Evolutionary conservation across 495 filamentous ascomycete genomes (phyloP).

Genomic region (Pyrenopolyporus hunteri): DNA sequence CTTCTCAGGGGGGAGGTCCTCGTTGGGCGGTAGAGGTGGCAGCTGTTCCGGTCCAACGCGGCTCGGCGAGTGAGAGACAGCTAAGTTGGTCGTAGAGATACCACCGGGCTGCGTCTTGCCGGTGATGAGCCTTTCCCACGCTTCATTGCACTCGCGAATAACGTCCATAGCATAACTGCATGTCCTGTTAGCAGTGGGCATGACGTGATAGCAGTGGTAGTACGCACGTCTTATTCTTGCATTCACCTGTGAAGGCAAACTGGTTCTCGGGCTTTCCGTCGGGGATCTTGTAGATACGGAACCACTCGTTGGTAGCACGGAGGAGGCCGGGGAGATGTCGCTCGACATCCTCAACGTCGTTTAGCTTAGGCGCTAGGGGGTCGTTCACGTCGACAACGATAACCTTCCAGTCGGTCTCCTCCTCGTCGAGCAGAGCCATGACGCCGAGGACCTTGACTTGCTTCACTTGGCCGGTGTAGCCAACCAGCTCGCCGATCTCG

Average conservation of each 20-base stretch:
- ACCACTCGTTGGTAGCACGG: conserved; percentile 99
- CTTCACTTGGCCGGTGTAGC: conserved; percentile 94
- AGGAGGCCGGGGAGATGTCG: conserved; percentile 96
- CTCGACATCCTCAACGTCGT: conserved; percentile 99
- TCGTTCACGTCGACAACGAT: conserved; percentile 99
- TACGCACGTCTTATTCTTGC: conserved; percentile 96
- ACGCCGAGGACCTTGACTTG: conserved; percentile 99
- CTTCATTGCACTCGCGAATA: conserved; percentile 92
- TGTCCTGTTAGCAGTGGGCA: conserved; percentile 33
- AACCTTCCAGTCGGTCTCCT: conserved; percentile 99
- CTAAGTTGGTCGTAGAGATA: conserved; percentile 81
- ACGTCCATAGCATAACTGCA: conserved; percentile 87
- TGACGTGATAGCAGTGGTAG: neutral
- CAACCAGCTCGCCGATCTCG: conserved; percentile 98
- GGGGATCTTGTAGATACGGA: conserved; percentile 99
- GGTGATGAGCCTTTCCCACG: conserved; percentile 93
- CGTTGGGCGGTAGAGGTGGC: conserved; percentile 71
- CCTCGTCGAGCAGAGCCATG: conserved; percentile 99
- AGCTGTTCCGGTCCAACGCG: conserved; percentile 68
- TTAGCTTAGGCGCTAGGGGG: conserved; percentile 92
- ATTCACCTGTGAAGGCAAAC: conserved; percentile 99
- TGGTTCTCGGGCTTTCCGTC: conserved; percentile 99
- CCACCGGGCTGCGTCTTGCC: conserved; percentile 80
- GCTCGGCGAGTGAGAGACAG: conserved; percentile 70
- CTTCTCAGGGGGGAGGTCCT: conserved; percentile 82